Conservation (phyloP, 306 rosid species). For the Acacia acuminata region DNA sequence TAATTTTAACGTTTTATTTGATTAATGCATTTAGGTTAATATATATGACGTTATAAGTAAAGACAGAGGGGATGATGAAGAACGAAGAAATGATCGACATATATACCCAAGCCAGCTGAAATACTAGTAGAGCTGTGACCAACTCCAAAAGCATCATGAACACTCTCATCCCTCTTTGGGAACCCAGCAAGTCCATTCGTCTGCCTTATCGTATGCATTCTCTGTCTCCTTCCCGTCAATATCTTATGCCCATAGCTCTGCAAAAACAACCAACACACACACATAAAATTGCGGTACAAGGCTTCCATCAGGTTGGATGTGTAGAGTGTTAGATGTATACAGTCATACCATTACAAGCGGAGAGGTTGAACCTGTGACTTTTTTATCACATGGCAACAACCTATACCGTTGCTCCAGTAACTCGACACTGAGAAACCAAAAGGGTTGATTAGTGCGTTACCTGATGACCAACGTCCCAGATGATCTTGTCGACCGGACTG, state of each 20-base stretch:
- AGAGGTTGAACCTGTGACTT: too few species aligned
- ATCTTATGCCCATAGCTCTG: slow-evolving; percentile 73
- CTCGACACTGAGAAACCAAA: not conserved
- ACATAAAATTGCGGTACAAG: too few species aligned
- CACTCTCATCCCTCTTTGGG: slow-evolving; percentile 70
- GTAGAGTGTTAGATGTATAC: too few species aligned
- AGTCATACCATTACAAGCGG: too few species aligned
- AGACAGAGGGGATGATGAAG: not conserved
- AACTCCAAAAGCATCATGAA: slow-evolving; percentile 63
- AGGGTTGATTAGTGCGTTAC: slow-evolving; percentile 2
- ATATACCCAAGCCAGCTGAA: slow-evolving; percentile 64
- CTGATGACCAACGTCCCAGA: slow-evolving; percentile 86
- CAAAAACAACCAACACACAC: not conserved
- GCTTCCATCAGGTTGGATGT: too few species aligned
- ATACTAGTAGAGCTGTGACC: slow-evolving; percentile 78
- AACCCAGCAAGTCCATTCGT: slow-evolving; percentile 67
- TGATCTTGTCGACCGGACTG: slow-evolving; percentile 60
- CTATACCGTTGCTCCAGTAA: too few species aligned
- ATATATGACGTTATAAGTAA: too few species aligned
- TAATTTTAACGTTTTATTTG: too few species aligned
- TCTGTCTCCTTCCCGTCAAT: slow-evolving; percentile 64
- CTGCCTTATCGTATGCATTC: slow-evolving; percentile 66
- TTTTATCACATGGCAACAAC: too few species aligned
- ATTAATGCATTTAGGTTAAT: too few species aligned
- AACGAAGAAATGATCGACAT: not conserved